phyloP scores from a whole-genome alignment of 2,329 filamentous ascomycete genomes.

The Colletotrichum liriopes region DNA sequence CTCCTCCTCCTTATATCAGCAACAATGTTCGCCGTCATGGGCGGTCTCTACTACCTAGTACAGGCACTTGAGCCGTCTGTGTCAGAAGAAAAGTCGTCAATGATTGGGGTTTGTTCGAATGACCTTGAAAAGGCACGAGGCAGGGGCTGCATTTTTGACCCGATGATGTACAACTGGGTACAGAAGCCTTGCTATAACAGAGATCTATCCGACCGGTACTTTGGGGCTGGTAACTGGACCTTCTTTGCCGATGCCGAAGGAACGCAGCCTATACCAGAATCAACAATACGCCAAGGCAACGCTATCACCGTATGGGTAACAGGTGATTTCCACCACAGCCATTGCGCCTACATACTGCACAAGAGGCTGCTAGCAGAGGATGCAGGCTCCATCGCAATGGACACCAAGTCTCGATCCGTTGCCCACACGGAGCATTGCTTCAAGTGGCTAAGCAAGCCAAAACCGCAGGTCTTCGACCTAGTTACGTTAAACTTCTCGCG shows the following conservation, averaged over 20 bases:
- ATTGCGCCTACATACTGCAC: slow-evolving; percentile 7
- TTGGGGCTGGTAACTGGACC: background rate
- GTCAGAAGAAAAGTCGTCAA: background rate
- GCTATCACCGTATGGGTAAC: background rate
- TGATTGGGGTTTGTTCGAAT: slow-evolving; percentile 3
- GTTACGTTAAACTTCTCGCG: slow-evolving; percentile 3
- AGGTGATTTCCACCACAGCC: slow-evolving; percentile 1
- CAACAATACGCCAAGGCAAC: background rate
- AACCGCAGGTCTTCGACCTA: background rate
- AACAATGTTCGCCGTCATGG: background rate
- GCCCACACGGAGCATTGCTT: background rate
- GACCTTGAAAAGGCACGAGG: background rate
- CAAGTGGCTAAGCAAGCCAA: slow-evolving; percentile 4
- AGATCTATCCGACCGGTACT: background rate
- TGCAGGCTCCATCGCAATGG: background rate
- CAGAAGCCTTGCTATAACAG: background rate
- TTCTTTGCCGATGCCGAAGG: slow-evolving; percentile 4
- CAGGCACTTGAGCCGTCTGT: background rate
- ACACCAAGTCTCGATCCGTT: background rate
- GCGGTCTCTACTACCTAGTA: background rate
- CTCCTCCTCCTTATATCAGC: background rate
- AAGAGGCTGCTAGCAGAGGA: slow-evolving; percentile 2
- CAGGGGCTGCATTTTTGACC: background rate
- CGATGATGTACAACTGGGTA: slow-evolving; percentile 8
- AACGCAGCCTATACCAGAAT: slow-evolving; percentile 1